phyloP scores from a whole-genome alignment of 192 early-diverging fungal genomes.

The Cetraspora pellucida region DNA sequence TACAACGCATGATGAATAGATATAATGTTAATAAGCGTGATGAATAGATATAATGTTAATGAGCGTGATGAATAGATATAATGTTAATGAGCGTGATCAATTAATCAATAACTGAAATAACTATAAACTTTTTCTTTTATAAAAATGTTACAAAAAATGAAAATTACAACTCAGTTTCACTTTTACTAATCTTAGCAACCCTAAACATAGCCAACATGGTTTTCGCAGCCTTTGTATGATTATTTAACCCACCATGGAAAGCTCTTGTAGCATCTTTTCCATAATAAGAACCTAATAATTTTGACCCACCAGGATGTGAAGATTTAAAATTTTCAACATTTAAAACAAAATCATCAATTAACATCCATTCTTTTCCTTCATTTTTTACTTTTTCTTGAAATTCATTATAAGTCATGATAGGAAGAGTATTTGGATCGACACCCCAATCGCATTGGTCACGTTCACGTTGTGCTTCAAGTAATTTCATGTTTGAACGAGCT shows the following conservation, averaged over 20 bases:
- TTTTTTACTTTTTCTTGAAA: slow-evolving; percentile 64
- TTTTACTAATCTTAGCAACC: slow-evolving; percentile 42
- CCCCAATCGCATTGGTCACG: slow-evolving; percentile 74
- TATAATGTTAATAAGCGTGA: no score
- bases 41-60: no score
- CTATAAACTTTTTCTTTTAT: no score
- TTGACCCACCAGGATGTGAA: slow-evolving; percentile 86
- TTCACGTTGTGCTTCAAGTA: slow-evolving; percentile 69
- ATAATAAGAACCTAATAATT: slow-evolving; percentile 67
- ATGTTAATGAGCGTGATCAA: no score
- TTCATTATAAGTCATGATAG: slow-evolving; percentile 66
- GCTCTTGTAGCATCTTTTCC: slow-evolving; percentile 85
- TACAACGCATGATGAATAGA: no score
- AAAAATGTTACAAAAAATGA: no score
- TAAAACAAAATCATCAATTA: slow-evolving; percentile 82
- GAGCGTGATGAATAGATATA: no score
- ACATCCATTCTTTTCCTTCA: slow-evolving; percentile 68
- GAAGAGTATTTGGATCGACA: slow-evolving; percentile 66
- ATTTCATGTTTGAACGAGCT: slow-evolving; percentile 76
- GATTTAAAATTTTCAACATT: slow-evolving; percentile 81
- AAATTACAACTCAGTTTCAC: no score
- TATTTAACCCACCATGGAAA: slow-evolving; percentile 90
- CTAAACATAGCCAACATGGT: slow-evolving; percentile 79
- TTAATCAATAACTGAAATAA: no score
- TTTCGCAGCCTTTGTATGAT: slow-evolving; percentile 87